A percentile compares a stretch with the other conserved stretches of the same genome.
Conservation (phyloP, 2,329 filamentous ascomycete species). For the Arthrobotrys pseudoclavata region DNA sequence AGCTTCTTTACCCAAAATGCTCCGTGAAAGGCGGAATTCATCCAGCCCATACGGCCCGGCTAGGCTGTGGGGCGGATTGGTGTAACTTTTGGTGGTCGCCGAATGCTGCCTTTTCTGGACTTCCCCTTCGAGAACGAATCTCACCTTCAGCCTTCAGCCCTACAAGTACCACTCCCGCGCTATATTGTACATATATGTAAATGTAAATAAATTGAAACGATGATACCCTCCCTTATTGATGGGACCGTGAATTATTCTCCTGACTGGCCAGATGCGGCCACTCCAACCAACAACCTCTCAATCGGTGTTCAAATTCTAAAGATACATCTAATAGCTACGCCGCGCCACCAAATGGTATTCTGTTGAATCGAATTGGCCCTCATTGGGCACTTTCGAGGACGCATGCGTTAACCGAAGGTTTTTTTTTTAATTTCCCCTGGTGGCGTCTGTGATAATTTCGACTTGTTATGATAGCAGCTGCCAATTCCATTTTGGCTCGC, state of each 20-base stretch:
- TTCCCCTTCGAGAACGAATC: slow-evolving; percentile 9
- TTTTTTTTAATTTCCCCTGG: slow-evolving; percentile 51
- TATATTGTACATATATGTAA: neutral
- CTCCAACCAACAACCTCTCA: neutral
- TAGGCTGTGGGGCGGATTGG: slow-evolving; percentile 4
- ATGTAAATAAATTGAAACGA: neutral
- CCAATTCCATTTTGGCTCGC: slow-evolving; percentile 39
- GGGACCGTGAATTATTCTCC: neutral
- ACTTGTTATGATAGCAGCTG: neutral
- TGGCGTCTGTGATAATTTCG: slow-evolving; percentile 54
- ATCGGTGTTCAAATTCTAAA: neutral
- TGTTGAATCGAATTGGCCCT: neutral
- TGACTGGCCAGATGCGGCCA: neutral
- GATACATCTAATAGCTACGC: neutral
- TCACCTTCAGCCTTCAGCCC: slow-evolving; percentile 13
- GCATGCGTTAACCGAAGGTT: neutral
- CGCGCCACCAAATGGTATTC: neutral
- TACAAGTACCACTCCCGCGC: neutral
- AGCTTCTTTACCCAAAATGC: neutral
- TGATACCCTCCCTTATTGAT: neutral
- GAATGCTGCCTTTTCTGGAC: slow-evolving; percentile 22
- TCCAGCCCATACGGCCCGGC: slow-evolving; percentile 7
- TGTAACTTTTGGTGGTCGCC: slow-evolving; percentile 26
- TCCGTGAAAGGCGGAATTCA: neutral
- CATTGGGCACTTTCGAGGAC: neutral